phyloP scores from a whole-genome alignment of 805 yeast species.

The Wickerhamomyces subpelliculosus region DNA sequence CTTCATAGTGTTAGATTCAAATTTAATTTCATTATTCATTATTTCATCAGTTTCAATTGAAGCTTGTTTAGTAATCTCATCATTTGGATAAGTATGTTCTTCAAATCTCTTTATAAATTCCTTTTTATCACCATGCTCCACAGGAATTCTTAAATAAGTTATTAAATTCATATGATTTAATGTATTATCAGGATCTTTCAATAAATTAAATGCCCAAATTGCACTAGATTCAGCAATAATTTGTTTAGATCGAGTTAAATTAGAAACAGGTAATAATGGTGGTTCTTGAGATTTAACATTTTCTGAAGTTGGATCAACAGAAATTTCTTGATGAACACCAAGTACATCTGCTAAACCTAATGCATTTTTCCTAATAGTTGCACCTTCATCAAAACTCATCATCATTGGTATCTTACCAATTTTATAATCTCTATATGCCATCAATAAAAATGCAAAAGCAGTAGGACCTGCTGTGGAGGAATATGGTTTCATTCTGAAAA shows the following conservation, averaged over 20 bases:
- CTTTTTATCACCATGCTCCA: slow-evolving; percentile 27
- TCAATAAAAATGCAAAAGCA: slow-evolving; percentile 29
- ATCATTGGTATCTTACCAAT: slow-evolving; percentile 28
- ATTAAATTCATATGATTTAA: slow-evolving; percentile 39
- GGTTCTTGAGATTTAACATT: too few relatives aligned
- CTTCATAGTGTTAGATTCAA: slow-evolving; percentile 13
- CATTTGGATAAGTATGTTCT: slow-evolving; percentile 27
- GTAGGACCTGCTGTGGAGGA: slow-evolving; percentile 6
- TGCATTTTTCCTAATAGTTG: slow-evolving; percentile 38
- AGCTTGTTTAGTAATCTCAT: slow-evolving; percentile 5
- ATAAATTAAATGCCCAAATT: slow-evolving; percentile 50
- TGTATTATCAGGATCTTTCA: slow-evolving; percentile 31
- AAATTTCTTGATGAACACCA: slow-evolving; percentile 17
- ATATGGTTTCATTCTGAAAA: slow-evolving; percentile 27
- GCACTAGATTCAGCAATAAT: slow-evolving; percentile 75
- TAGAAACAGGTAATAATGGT: slow-evolving; percentile 64
- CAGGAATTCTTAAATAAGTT: slow-evolving; percentile 43
- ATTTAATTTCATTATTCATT: slow-evolving; percentile 8
- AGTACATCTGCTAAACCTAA: slow-evolving; percentile 34
- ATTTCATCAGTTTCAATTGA: neutral
- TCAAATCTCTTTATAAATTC: slow-evolving; percentile 31
- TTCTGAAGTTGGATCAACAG: slow-evolving; percentile 9
- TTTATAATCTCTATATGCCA: slow-evolving; percentile 40
- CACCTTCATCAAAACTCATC: slow-evolving; percentile 38
- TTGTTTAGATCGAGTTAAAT: slow-evolving; percentile 32